Evolutionary conservation across 2,329 filamentous ascomycete species (phyloP), one percentile per base, ranked within the genome.

Genomic region (Alternaria sp.): DNA sequence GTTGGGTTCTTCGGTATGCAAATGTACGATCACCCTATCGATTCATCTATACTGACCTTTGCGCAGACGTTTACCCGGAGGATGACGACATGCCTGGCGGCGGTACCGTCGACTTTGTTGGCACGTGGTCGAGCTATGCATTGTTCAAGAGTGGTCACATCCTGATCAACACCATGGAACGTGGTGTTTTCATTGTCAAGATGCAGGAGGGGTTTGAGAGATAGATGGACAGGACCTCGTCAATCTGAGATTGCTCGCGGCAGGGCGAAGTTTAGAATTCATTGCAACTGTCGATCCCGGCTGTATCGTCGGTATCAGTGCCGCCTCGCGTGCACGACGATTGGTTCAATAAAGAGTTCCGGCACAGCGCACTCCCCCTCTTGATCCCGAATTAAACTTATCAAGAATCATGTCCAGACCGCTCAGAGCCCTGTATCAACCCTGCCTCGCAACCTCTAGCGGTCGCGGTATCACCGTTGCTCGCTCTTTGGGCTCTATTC

Each of bases 111-210:
- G 75, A 81, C 49, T 84, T 83, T 64, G 78, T 82, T 6, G 82
- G 82, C 11, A 80, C 79, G 2, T 84, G 82, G 82, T 79, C 78
- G 33, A 80, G 75, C 58, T 84, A 83, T 65, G 78, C 76, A 14
- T 65, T 76, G 8, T 81, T 81, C 67, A 78, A 79, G 75, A 79
- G 76, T 53, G 79, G 79, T 2, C 78, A 75, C 51, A 79, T 81
- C 37, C 72, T 80, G 21, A 74, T 81, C 46, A 81, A 81, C 62
- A 80, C 78, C 2, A 81, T 81, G 76, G 79, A 81, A 71, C 67
- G 79, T 30, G 79, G 79, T 54, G 79, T 68, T 1, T 81, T 78
- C 54, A 66, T 81, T 18, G 47, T 81, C 26, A 81, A 80, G 71
- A 54, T 77, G 61, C 67, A 78, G 70, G 65, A 64, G 26, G 74